Percentiles rank a stretch among this genome's conserved stretches.
Conservation (phyloP, 768 basidiomycete genomes). For the Lentinula aciculospora region DNA sequence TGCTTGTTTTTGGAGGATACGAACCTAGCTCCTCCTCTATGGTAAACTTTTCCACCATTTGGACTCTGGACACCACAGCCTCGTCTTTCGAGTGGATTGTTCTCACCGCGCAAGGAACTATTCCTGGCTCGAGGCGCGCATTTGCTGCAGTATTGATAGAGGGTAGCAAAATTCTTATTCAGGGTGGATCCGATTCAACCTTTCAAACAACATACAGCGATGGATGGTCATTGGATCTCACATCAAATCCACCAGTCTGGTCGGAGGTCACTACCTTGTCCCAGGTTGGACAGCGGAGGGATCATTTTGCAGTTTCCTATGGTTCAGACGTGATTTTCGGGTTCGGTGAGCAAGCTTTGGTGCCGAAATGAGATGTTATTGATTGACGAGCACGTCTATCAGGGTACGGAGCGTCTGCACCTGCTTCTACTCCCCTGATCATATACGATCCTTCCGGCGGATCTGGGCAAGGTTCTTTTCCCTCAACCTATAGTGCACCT, state of each 20-base stretch:
- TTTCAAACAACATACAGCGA: slow-evolving; percentile 51
- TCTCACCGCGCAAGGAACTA: slow-evolving; percentile 28
- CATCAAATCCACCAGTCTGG: slow-evolving; percentile 57
- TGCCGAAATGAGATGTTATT: not conserved
- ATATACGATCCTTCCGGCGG: slow-evolving; percentile 40
- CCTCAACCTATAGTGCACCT: slow-evolving; percentile 34
- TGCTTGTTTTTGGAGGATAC: slow-evolving; percentile 76
- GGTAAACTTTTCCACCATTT: slow-evolving; percentile 54
- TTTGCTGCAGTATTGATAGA: slow-evolving; percentile 51
- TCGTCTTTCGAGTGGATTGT: slow-evolving; percentile 43
- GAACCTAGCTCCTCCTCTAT: slow-evolving; percentile 38
- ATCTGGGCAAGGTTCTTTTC: slow-evolving; percentile 25
- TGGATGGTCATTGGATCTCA: slow-evolving; percentile 68
- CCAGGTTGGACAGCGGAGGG: slow-evolving; percentile 57
- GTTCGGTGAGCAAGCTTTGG: slow-evolving; percentile 51
- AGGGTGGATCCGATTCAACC: slow-evolving; percentile 66
- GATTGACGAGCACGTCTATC: not conserved
- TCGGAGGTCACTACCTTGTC: slow-evolving; percentile 40
- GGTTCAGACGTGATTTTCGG: slow-evolving; percentile 68
- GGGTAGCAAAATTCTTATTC: slow-evolving; percentile 56
- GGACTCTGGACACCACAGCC: slow-evolving; percentile 55
- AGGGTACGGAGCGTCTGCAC: slow-evolving; percentile 46
- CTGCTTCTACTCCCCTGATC: slow-evolving; percentile 49
- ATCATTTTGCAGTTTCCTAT: slow-evolving; percentile 66
- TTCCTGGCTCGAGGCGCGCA: slow-evolving; percentile 57